Conservation (phyloP, 129 eudicot genomes). For the Lactuca sativa region DNA sequence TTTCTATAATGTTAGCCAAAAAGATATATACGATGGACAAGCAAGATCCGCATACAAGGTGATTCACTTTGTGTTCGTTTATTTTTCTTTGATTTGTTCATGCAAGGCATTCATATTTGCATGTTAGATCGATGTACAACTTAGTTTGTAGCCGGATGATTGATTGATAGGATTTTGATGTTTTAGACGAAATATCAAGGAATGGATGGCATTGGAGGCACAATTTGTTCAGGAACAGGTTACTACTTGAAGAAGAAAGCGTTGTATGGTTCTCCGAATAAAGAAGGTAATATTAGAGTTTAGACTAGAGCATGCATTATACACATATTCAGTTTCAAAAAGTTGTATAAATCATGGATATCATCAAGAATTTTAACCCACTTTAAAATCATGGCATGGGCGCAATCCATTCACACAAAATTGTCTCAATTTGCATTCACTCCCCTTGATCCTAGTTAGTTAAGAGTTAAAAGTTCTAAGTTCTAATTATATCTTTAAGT, state of each 20-base stretch:
- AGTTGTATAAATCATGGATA: too few species aligned
- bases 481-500: too few species aligned
- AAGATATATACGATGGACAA: constrained; percentile 78
- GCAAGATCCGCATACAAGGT: constrained; percentile 74
- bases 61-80: background rate
- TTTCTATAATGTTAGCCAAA: constrained; percentile 65
- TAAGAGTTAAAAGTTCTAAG: too few species aligned
- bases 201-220: constrained; percentile 82
- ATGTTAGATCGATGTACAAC: background rate
- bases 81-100: background rate
- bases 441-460: too few species aligned
- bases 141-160: background rate
- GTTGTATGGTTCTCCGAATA: constrained; percentile 45
- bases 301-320: too few species aligned
- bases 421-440: too few species aligned
- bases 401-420: too few species aligned
- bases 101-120: background rate
- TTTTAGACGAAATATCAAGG: constrained; percentile 75
- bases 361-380: too few species aligned
- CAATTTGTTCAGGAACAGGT: constrained; percentile 73
- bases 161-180: background rate
- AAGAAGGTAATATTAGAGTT: constrained; percentile 44
- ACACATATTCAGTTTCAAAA: background rate
- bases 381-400: too few species aligned
- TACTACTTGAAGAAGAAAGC: constrained; percentile 77